Conservation (phyloP, 2,329 filamentous ascomycete genomes). For the Pseudopithomyces maydicus region DNA sequence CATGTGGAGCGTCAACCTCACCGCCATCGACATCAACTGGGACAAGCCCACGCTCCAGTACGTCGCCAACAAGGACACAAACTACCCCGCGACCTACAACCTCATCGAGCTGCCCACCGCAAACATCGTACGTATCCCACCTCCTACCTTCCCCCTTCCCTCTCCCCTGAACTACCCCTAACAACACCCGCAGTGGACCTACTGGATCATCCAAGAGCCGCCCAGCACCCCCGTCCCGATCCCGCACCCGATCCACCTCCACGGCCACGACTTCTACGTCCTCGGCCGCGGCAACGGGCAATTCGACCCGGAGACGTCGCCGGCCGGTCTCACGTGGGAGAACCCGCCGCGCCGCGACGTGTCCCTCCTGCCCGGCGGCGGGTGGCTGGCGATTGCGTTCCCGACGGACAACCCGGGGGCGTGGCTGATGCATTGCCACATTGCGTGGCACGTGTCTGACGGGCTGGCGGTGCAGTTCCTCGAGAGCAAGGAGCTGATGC, state of each 20-base stretch:
- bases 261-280: constrained; percentile 59
- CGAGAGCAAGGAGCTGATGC: constrained; percentile 42
- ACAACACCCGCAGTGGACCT: constrained; percentile 22
- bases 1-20: constrained; percentile 47
- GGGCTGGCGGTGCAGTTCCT: constrained; percentile 61
- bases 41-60: constrained; percentile 51
- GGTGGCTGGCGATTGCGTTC: constrained; percentile 57
- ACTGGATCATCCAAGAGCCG: constrained; percentile 30
- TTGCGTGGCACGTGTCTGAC: constrained; percentile 59
- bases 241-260: constrained; percentile 31
- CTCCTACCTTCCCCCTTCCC: not conserved
- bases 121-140: constrained; percentile 41
- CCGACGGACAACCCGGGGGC: constrained; percentile 38
- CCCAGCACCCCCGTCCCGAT: constrained; percentile 17
- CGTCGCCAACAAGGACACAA: constrained; percentile 47
- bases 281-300: constrained; percentile 31
- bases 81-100: constrained; percentile 46
- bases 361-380: constrained; percentile 30
- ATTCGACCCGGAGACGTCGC: constrained; percentile 15
- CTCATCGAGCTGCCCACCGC: constrained; percentile 47
- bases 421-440: constrained; percentile 40
- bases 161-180: constrained; percentile 17
- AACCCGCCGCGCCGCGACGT: constrained; percentile 42
- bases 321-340: constrained; percentile 25
- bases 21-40: constrained; percentile 51